These are phyloP conservation scores for Xylaria grammica DNA, from an alignment of 495 filamentous ascomycete genomes.

Conservation along the genomic window DNA sequence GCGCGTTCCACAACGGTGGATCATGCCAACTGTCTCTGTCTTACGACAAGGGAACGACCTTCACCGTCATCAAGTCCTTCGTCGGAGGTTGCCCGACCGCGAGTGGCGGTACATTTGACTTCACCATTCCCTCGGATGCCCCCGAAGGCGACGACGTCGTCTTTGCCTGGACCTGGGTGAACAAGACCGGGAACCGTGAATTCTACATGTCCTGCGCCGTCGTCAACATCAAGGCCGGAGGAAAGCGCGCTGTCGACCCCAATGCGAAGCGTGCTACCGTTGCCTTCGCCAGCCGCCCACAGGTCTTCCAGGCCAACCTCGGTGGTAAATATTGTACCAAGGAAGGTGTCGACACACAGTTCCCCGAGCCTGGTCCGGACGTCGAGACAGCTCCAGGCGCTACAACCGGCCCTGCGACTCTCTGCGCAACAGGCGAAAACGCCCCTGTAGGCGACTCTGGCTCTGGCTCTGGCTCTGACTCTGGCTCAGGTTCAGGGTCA, in stretches of 20 bases:
- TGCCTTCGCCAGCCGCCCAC: constrained; percentile 58
- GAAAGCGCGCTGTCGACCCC: constrained; percentile 34
- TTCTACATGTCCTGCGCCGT: constrained; percentile 72
- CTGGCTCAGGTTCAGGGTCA: constrained; percentile 22
- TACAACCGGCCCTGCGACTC: constrained; percentile 35
- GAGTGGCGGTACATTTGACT: constrained; percentile 55
- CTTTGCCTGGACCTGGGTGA: constrained; percentile 71
- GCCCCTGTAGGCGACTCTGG: constrained; percentile 30
- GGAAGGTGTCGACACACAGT: constrained; percentile 62
- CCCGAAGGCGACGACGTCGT: constrained; percentile 61
- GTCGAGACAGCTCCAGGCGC: constrained; percentile 47
- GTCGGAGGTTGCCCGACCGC: constrained; percentile 64
- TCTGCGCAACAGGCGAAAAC: constrained; percentile 41
- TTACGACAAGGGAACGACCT: constrained; percentile 65
- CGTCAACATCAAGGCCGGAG: constrained; percentile 56
- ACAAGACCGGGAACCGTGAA: constrained; percentile 70
- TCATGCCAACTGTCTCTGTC: constrained; percentile 68
- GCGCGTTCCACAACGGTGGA: constrained; percentile 66
- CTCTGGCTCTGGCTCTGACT: constrained; percentile 20
- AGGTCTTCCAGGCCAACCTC: constrained; percentile 66
- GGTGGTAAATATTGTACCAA: constrained; percentile 57
- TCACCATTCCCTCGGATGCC: constrained; percentile 67
- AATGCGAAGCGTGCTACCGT: constrained; percentile 36
- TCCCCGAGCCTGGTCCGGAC: constrained; percentile 74
- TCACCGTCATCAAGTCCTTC: constrained; percentile 69